phyloP scores from a whole-genome alignment of 164 flowering plant species.

The Warburgia ugandensis region DNA sequence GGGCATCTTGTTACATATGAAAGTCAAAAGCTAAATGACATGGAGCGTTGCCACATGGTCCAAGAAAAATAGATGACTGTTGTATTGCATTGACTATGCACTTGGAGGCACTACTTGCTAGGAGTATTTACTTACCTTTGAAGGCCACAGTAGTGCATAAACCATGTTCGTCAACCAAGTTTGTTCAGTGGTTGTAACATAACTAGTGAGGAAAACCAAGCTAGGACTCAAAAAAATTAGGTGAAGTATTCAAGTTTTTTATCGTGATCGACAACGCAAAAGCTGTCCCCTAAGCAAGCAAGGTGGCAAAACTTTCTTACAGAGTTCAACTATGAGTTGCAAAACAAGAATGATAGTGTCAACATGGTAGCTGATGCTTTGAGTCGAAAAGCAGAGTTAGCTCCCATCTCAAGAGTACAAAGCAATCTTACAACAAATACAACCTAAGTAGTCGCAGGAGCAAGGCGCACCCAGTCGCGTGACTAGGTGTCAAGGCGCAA shows the following conservation, averaged over 20 bases:
- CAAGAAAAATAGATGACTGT: slow-evolving; percentile 10
- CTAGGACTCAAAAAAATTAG: too few species aligned
- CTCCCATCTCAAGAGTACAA: too few species aligned
- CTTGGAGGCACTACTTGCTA: slow-evolving; percentile 3
- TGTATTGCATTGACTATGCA: neutral
- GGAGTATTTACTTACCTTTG: too few species aligned
- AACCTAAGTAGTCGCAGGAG: too few species aligned
- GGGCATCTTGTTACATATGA: slow-evolving; percentile 2
- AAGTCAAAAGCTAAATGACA: slow-evolving; percentile 5
- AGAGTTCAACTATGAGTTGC: neutral
- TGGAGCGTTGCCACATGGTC: neutral
- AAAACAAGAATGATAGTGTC: neutral
- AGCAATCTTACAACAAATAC: too few species aligned
- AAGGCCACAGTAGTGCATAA: too few species aligned
- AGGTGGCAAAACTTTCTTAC: neutral
- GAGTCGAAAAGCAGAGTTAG: slow-evolving; percentile 2
- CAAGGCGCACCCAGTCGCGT: too few species aligned
- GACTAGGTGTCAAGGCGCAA: too few species aligned
- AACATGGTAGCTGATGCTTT: neutral
- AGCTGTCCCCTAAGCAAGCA: slow-evolving; percentile 2
- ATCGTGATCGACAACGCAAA: slow-evolving; percentile 4
- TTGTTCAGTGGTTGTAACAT: too few species aligned
- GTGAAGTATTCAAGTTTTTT: neutral
- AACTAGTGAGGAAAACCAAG: too few species aligned
- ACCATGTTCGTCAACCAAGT: too few species aligned